phyloP scores from a whole-genome alignment of 768 basidiomycete species.

The Leccinum sublutescens region DNA sequence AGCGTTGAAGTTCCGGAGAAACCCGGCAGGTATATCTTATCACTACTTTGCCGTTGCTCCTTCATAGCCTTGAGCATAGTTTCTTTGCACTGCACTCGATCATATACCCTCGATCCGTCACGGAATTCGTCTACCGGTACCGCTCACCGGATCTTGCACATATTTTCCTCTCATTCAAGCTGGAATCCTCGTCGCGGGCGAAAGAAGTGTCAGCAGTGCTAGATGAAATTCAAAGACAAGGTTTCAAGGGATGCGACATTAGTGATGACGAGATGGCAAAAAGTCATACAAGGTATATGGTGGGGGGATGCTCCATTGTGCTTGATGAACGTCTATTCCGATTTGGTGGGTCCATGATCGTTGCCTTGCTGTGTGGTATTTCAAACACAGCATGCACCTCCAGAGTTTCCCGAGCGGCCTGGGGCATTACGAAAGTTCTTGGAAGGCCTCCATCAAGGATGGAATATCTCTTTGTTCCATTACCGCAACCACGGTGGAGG shows the following conservation, averaged over 20 bases:
- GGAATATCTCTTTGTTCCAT: constrained; percentile 97
- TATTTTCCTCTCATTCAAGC: constrained; percentile 88
- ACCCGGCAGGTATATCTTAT: constrained; percentile 72
- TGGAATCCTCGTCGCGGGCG: constrained; percentile 52
- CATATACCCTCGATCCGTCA: constrained; percentile 89
- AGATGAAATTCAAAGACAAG: constrained; percentile 53
- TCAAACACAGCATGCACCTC: neutral
- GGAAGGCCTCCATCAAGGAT: constrained; percentile 72
- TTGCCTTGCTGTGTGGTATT: constrained; percentile 1
- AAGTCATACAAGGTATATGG: constrained; percentile 90
- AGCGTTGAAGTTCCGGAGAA: constrained; percentile 93
- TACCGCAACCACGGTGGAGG: constrained; percentile 98
- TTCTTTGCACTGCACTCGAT: constrained; percentile 84
- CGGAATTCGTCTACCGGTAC: constrained; percentile 95
- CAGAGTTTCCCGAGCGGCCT: constrained; percentile 96
- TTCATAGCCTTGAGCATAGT: constrained; percentile 39
- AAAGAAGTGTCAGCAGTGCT: constrained; percentile 68
- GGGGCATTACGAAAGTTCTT: constrained; percentile 90
- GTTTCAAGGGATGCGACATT: constrained; percentile 86
- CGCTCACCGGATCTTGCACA: constrained; percentile 72
- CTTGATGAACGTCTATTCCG: constrained; percentile 86
- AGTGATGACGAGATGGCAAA: constrained; percentile 96
- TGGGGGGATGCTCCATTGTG: constrained; percentile 80
- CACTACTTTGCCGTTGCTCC: neutral
- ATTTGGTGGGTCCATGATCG: constrained; percentile 65